Base-by-base conservation (phyloP, 805 yeast genomes). In the Candida odintsovae region DNA sequence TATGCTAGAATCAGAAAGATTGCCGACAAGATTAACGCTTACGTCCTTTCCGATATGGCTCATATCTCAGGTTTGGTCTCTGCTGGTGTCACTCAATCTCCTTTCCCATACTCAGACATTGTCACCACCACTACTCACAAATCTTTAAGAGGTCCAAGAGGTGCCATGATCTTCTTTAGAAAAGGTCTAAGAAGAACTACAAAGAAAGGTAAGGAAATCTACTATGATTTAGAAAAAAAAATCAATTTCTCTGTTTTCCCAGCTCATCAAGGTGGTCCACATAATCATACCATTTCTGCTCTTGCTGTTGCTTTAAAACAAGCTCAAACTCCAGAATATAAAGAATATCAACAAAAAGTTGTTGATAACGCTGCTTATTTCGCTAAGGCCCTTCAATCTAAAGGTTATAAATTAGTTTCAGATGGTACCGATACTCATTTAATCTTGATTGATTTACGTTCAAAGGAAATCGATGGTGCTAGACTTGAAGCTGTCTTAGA, bases 241-340 rank as follows among this genome's bases (percentile, higher is more conserved):
- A 90, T 94, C 72, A 94, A 94, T 78, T 94, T 94, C 70, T 90
- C 97, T 10, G 99, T 94, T 46, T 94, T 94, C 92, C 99, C 99
- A 62, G 99, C 96, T 57, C 99, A 94, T 72, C 99, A 94, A 77
- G 99, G 99, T 77, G 99, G 99, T 67, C 99, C 99, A 61, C 98
- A 94, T 74, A 94, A 94, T 78, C 99, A 94, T 75, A 94, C 99
- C 57, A 94, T 94, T 66, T 85, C 97, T 58, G 99, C 98, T 31
- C 74, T 94, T 62, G 97, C 98, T 16, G 94, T 90, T 54, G 98
- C 99, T 44, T 80, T 94, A 67, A 90, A 90, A 68, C 99, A 94
- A 75, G 95, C 96, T 50, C 76, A 80, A 54, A 75, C 88, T 44
- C 95, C 95, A 50, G 97, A 90, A 69, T 94, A 84, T 74, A 86